Conservation (phyloP, 2,329 filamentous ascomycete genomes). For the Exutisphaerella laricina region DNA sequence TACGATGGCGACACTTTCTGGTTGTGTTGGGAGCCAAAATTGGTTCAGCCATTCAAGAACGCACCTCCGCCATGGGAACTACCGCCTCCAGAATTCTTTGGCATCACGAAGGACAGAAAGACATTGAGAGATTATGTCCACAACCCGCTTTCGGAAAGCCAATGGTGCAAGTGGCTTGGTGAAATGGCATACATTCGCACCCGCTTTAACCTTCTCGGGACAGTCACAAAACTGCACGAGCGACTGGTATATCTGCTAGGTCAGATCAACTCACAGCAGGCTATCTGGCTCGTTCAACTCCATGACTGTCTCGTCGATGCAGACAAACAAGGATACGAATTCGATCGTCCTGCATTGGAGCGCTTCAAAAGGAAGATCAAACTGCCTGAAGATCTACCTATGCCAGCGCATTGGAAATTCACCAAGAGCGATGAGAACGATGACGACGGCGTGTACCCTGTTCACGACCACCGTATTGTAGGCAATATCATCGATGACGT, state of each 20-base stretch:
- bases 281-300: constrained; percentile 31
- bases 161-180: constrained; percentile 14
- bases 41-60: constrained; percentile 64
- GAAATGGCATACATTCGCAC: constrained; percentile 35
- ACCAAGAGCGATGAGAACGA: constrained; percentile 28
- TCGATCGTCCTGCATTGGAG: constrained; percentile 43
- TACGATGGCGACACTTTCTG: constrained; percentile 74
- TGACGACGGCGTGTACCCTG: constrained; percentile 16
- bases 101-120: constrained; percentile 46
- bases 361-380: constrained; percentile 50
- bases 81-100: constrained; percentile 34
- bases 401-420: constrained; percentile 26
- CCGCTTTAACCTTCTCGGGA: constrained; percentile 56
- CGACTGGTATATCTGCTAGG: constrained; percentile 50
- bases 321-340: constrained; percentile 45
- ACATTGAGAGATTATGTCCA: constrained; percentile 45
- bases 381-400: constrained; percentile 42
- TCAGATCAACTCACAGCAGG: constrained; percentile 11
- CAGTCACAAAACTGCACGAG: constrained; percentile 60
- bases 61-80: constrained; percentile 48
- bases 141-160: constrained; percentile 47
- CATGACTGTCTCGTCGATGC: constrained; percentile 45
- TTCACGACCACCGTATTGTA: background rate
- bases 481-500: constrained; percentile 59
- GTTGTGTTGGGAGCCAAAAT: constrained; percentile 65